Conservation (phyloP, 805 yeast species). For the Suhomyces canberraensis region DNA sequence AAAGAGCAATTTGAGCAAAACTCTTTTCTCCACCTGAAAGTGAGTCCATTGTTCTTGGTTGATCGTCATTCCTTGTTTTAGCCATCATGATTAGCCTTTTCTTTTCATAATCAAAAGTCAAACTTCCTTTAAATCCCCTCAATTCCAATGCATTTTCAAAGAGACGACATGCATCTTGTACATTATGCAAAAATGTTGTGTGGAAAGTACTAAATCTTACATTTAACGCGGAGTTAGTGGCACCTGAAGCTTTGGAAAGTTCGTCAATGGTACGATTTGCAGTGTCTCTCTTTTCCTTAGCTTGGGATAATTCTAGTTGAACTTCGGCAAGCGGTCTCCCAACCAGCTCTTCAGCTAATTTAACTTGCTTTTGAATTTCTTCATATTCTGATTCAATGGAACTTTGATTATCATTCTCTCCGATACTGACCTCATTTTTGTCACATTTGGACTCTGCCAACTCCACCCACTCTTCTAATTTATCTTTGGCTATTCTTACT, state of each 20-base stretch:
- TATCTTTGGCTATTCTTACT: slow-evolving; percentile 11
- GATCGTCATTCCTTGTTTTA: slow-evolving; percentile 56
- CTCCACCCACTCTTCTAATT: slow-evolving; percentile 13
- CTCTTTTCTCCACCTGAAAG: slow-evolving; percentile 97
- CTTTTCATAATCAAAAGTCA: slow-evolving; percentile 57
- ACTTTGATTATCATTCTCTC: slow-evolving; percentile 42
- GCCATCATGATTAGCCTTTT: slow-evolving; percentile 56
- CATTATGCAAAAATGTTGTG: slow-evolving; percentile 29
- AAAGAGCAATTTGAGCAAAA: slow-evolving; percentile 82
- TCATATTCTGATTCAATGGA: slow-evolving; percentile 49
- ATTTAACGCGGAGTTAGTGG: slow-evolving; percentile 28
- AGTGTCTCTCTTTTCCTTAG: slow-evolving; percentile 41
- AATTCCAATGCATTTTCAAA: slow-evolving; percentile 59
- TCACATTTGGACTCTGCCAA: slow-evolving; percentile 44
- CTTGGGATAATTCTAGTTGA: slow-evolving; percentile 42
- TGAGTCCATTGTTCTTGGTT: slow-evolving; percentile 69
- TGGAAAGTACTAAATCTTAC: slow-evolving; percentile 31
- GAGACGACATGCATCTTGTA: slow-evolving; percentile 31
- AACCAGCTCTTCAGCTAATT: slow-evolving; percentile 49
- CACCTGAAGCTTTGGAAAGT: slow-evolving; percentile 24
- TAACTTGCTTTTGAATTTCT: slow-evolving; percentile 44
- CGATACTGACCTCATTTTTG: slow-evolving; percentile 42
- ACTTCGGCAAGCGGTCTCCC: slow-evolving; percentile 59
- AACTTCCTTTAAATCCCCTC: slow-evolving; percentile 72
- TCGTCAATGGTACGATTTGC: slow-evolving; percentile 40